Base-by-base conservation (phyloP, 306 rosid species). In the Vigna trinervia region DNA sequence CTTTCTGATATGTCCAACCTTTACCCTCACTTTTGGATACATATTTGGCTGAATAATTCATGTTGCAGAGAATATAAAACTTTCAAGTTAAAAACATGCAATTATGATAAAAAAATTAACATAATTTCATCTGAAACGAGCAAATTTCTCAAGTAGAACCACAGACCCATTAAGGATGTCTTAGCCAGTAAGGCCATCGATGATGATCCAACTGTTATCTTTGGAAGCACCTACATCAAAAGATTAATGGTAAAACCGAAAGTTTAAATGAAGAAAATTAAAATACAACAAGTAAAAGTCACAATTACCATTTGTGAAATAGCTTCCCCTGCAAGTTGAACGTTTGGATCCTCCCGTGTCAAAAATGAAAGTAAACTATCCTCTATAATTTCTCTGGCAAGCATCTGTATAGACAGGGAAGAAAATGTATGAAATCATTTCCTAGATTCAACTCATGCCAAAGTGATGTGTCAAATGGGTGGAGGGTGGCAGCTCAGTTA, bases 301-400 rank as follows among this genome's bases (percentile, higher is more conserved):
- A 71, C 30, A 15, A 61, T 76, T 71, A 95, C 97, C 96, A 90
- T 92, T 63, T 80, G 88, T 78, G 91, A 81, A 84, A 87, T 72
- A 65, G 82, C 73, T 83, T 87, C 95, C 60, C 81, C 86, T 28
- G 87, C 91, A 78, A 80, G 71, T 80, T 90, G 93, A 83, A 73
- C 28, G 71, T 88, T 84, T 73, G 96, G 91, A 80, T 82, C 87
- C 83, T 90, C 97, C 52, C 43, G 83, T 28, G 93, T 85, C 79
- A 95, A 85, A 84, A 88, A 84, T 20, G 93, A 81, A 87, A 90
- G 87, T 82, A 92, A 63, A 77, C 87, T 90, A 75, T 89, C 98
- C 89, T 90, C 97, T 80, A 95, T 82, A 72, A 90, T 89, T 84
- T 90, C 96, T 89, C 87, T 95, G 22, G 97, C 97, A 77, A 89